These are phyloP conservation scores for Gliomastix tumulicola DNA, from an alignment of 2,329 filamentous ascomycete genomes.

Conservation along the genomic window DNA sequence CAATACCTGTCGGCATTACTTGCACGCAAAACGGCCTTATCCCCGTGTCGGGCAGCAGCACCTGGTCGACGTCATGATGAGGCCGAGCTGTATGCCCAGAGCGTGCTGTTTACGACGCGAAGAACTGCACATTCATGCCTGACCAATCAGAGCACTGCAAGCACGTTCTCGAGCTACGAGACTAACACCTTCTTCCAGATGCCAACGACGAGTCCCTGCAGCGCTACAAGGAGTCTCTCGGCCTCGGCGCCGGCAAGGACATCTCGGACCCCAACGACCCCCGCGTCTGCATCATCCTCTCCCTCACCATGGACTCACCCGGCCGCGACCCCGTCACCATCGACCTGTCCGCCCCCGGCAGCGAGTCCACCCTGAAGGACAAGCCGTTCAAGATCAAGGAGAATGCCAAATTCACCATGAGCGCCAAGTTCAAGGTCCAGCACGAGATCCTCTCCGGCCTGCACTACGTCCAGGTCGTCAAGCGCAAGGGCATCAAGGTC, in stretches of 20 bases:
- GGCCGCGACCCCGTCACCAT: slow-evolving; percentile 83
- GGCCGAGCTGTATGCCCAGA: too few relatives aligned
- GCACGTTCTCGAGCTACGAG: neutral
- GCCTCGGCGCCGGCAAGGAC: slow-evolving; percentile 67
- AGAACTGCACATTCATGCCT: too few relatives aligned
- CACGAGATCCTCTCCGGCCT: slow-evolving; percentile 92
- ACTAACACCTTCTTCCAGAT: slow-evolving; percentile 29
- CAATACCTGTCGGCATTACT: slow-evolving; percentile 7
- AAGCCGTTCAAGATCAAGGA: slow-evolving; percentile 98
- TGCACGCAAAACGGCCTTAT: too few relatives aligned
- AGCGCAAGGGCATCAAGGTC: slow-evolving; percentile 77
- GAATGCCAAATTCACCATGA: slow-evolving; percentile 89
- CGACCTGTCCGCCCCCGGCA: slow-evolving; percentile 69
- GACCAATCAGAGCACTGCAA: too few relatives aligned
- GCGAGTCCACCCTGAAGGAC: slow-evolving; percentile 72
- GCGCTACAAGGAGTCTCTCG: slow-evolving; percentile 95
- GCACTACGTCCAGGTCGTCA: slow-evolving; percentile 93
- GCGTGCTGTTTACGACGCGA: too few relatives aligned
- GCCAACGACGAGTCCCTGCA: slow-evolving; percentile 86
- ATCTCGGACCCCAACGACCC: slow-evolving; percentile 74
- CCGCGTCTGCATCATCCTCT: slow-evolving; percentile 87
- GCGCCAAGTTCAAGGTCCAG: slow-evolving; percentile 89
- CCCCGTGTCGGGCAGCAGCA: too few relatives aligned
- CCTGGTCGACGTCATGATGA: too few relatives aligned
- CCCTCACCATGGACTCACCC: slow-evolving; percentile 78